phyloP scores from a whole-genome alignment of 208 protist genomes.

The Leishmania lainsoni region DNA sequence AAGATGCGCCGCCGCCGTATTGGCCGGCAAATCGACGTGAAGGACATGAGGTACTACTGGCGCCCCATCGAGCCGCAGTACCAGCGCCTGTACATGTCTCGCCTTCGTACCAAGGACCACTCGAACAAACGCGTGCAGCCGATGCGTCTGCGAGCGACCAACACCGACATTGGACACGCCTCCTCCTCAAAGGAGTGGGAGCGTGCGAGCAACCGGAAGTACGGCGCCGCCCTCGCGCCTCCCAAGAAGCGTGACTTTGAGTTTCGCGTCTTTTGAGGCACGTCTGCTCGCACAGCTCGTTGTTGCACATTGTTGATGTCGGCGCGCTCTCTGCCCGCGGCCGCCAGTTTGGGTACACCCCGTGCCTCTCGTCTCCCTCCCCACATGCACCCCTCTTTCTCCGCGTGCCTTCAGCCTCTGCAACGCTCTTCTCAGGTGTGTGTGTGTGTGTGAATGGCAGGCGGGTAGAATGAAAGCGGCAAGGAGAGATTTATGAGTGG shows the following conservation, averaged over 20 bases:
- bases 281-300: not conserved
- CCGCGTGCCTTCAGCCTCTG: not conserved
- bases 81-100: slow-evolving; percentile 90
- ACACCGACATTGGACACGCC: slow-evolving; percentile 67
- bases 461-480: not conserved
- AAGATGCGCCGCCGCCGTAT: slow-evolving; percentile 92
- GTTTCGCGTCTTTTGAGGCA: slow-evolving; percentile 84
- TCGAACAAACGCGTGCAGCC: slow-evolving; percentile 58
- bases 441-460: not conserved
- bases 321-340: not conserved
- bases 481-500: not conserved
- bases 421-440: not conserved
- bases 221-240: slow-evolving; percentile 68
- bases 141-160: slow-evolving; percentile 75
- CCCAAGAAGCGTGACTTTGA: slow-evolving; percentile 82
- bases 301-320: not conserved
- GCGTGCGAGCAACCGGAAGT: slow-evolving; percentile 75
- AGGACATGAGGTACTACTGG: slow-evolving; percentile 91
- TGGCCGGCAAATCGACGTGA: slow-evolving; percentile 86
- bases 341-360: not conserved
- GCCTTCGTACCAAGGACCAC: slow-evolving; percentile 68
- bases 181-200: slow-evolving; percentile 75
- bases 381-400: not conserved
- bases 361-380: not conserved
- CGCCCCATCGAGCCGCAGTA: slow-evolving; percentile 91